Evolutionary conservation across 306 rosid genomes (phyloP).

Genomic region (Dryas alaskensis): DNA sequence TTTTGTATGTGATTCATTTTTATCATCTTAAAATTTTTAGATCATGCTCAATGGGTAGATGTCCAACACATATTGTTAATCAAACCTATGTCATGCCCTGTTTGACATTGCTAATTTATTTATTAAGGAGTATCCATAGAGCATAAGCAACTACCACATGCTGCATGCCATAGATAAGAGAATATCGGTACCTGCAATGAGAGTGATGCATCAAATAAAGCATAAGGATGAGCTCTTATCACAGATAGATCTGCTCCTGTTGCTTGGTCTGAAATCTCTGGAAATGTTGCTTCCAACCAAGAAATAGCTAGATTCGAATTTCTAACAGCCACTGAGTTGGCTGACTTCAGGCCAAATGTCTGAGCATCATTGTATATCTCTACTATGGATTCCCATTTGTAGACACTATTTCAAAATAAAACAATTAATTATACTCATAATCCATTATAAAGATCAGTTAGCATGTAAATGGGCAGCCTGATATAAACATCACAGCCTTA

Average conservation of each 20-base stretch:
- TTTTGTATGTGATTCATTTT: neutral
- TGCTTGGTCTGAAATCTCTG: constrained; percentile 50
- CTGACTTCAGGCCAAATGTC: constrained; percentile 67
- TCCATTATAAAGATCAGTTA: constrained; percentile 21
- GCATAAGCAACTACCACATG: constrained; percentile 18
- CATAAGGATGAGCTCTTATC: constrained; percentile 65
- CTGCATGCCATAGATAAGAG: constrained; percentile 12
- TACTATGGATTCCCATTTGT: constrained; percentile 67
- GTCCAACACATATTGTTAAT: neutral
- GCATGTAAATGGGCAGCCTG: neutral
- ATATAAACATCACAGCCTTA: neutral
- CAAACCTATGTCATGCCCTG: neutral
- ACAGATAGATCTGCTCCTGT: constrained; percentile 44
- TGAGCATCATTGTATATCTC: constrained; percentile 82
- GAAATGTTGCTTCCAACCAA: constrained; percentile 94
- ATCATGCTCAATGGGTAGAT: neutral
- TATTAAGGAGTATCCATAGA: neutral
- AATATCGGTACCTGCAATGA: constrained; percentile 65
- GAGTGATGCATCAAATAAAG: constrained; percentile 82
- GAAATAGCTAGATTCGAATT: constrained; percentile 80
- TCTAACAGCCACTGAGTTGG: constrained; percentile 58
- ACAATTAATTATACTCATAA: constrained; percentile 20
- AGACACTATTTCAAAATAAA: constrained; percentile 53
- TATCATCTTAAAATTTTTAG: neutral
- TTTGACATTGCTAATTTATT: constrained; percentile 6